Conservation (phyloP, 2,329 filamentous ascomycete genomes). For the Talaromyces sp. region DNA sequence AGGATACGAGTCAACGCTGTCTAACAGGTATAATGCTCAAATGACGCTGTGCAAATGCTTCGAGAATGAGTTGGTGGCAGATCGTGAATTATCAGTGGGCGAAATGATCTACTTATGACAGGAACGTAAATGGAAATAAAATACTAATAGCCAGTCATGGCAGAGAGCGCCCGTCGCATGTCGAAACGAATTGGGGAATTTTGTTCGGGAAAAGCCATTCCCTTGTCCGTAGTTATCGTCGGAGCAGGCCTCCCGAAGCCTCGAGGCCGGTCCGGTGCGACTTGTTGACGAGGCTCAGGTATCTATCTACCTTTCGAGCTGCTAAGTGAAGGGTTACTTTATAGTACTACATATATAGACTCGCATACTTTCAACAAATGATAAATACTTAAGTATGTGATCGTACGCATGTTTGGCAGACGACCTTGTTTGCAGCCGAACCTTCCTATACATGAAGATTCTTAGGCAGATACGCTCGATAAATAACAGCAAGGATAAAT, state of each 20-base stretch:
- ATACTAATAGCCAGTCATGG: neutral
- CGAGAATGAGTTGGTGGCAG: neutral
- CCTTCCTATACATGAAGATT: neutral
- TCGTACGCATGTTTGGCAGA: neutral
- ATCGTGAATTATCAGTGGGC: neutral
- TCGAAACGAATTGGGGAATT: neutral
- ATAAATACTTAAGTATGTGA: neutral
- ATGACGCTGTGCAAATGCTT: neutral
- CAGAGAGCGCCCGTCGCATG: neutral
- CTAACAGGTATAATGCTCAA: neutral
- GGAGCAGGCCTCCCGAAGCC: neutral
- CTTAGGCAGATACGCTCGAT: neutral
- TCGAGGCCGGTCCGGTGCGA: neutral
- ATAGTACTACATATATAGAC: too few relatives aligned
- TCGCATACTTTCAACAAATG: too few relatives aligned
- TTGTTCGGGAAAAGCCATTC: constrained; percentile 2
- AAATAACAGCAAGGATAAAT: neutral
- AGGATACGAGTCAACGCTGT: neutral
- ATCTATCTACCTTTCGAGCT: too few relatives aligned
- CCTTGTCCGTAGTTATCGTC: neutral
- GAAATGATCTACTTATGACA: neutral
- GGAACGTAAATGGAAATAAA: neutral
- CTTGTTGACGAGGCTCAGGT: too few relatives aligned
- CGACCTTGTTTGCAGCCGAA: neutral
- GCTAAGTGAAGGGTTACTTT: too few relatives aligned